Base-by-base conservation (phyloP, 2,329 filamentous ascomycete species). In the Xylariaceae sp. region DNA sequence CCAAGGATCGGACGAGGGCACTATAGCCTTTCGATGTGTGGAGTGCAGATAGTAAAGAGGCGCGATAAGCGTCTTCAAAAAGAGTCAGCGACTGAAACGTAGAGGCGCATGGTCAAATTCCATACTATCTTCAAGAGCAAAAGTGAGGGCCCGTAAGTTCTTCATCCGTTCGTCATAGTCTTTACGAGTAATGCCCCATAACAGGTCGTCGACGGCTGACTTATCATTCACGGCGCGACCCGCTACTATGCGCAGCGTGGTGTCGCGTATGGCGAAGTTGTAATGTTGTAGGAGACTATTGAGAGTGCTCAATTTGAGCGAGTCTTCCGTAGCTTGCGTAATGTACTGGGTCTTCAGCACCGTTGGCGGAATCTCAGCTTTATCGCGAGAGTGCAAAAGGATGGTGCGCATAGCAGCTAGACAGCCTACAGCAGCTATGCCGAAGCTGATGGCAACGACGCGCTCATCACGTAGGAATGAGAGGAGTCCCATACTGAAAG, bases 281-380 rank as follows among this genome's bases (percentile, higher is more conserved):
- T 86, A 86, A 67, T 87, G 87, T 48, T 80, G 76, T 12, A 88
- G 74, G 3, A 92, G 77, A 59, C 83, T 86, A 48, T 84, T 76
- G 9, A 92, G 74, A 0, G 88, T 91, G 40, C 79, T 76, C 10
- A 84, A 66, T 54, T 84, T 80, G 40, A 91, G 75, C 2, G 86
- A 80, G 65, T 90, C 86, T 65, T 91, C 87, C 2, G 86, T 88
- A 21, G 87, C 83, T 67, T 90, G 85, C 13, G 84, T 87, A 59
- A 89, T 87, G 67, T 88, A 88, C 61, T 86, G 81, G 47, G 86
- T 81, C 67, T 86, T 85, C 34, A 83, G 83, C 55, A 84, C 80
- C 36, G 75, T 67, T 34, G 82, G 79, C 55, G 82, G 83, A 64
- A 94, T 81, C 68, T 85, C 79, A 59, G 86, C 86, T 49, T 85